Evolutionary conservation across 1,284 basidiomycete genomes (phyloP), one percentile per base, ranked within the genome.

Genomic region (Marasmius fiardii): DNA sequence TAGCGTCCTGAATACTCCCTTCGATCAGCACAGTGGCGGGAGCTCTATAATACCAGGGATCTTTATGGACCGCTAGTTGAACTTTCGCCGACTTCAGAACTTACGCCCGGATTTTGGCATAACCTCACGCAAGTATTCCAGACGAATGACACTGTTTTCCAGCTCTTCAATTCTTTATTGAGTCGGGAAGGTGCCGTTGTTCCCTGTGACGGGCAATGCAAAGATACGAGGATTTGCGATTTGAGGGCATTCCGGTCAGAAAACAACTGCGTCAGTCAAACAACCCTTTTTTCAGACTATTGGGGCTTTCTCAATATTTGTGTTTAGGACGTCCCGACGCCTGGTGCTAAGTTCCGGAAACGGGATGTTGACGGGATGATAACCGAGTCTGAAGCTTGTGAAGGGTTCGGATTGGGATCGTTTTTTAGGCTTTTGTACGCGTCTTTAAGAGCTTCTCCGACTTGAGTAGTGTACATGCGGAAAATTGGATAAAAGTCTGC

Each of bases 61-160:
- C 69, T 72, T 10, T 86, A 81, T 58, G 79, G 77, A 0, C 68
- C 78, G 3, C 64, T 79, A 21, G 68, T 64, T 8, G 51, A 50
- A 4, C 59, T 68, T 20, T 18, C 53, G 4, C 63, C 63, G 48
- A 59, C 34, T 21, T 63, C 64, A 2, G 60, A 70, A 3, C 68
- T 78, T 16, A 68, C 69, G 53, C 75, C 81, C 1, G 66, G 75
- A 10, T 86, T 86, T 69, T 86, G 84, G 84, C 83, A 86, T 62
- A 68, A 71, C 54, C 71, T 85, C 3, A 85, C 83, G 0, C 81
- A 83, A 57, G 78, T 74, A 0, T 81, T 84, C 56, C 74, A 69
- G 51, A 58, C 65, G 14, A 78, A 84, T 60, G 74, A 79, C 51
- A 69, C 69, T 1, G 76, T 78, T 1, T 81, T 81, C 66, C 69